phyloP scores from a whole-genome alignment of 148 eudicot genomes.

The Rhododendron griersonianum region DNA sequence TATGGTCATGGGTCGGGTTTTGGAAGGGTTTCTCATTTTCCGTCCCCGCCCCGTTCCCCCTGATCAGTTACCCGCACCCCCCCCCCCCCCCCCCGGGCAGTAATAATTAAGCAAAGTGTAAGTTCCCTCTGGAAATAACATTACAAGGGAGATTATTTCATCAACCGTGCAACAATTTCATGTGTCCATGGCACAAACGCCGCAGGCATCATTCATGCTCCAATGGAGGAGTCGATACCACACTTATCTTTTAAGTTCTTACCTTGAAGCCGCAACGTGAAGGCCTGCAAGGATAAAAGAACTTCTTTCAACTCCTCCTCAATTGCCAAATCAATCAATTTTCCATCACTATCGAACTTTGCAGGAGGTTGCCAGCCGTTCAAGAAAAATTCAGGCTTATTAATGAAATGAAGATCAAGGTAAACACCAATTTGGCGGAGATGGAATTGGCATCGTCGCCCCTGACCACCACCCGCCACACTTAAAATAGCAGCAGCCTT shows the following conservation, averaged over 20 bases:
- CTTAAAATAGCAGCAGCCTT: slow-evolving; percentile 78
- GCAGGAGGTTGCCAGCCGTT: slow-evolving; percentile 54
- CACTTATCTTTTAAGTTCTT: slow-evolving; percentile 2
- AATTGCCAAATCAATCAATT: slow-evolving; percentile 54
- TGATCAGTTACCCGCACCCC: too few relatives aligned
- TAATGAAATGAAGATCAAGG: slow-evolving; percentile 80
- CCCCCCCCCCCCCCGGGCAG: too few relatives aligned
- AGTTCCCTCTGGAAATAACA: not conserved
- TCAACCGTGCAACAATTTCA: not conserved
- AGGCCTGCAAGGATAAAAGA: slow-evolving; percentile 53
- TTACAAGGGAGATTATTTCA: not conserved
- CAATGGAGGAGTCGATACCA: not conserved
- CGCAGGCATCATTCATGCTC: not conserved
- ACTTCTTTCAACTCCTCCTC: slow-evolving; percentile 47
- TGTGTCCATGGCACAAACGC: not conserved
- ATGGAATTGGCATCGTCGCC: slow-evolving; percentile 68
- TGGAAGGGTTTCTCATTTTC: too few relatives aligned
- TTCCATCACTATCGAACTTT: slow-evolving; percentile 68
- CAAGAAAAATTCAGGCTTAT: slow-evolving; percentile 81
- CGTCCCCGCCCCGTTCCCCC: too few relatives aligned
- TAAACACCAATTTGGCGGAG: slow-evolving; percentile 80
- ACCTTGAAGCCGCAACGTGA: slow-evolving; percentile 51
- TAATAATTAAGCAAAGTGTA: not conserved
- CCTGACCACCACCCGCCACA: slow-evolving; percentile 65
- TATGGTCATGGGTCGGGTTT: too few relatives aligned